phyloP scores from a whole-genome alignment of 371 early-diverging fungal genomes.

The Mucor piriformis region DNA sequence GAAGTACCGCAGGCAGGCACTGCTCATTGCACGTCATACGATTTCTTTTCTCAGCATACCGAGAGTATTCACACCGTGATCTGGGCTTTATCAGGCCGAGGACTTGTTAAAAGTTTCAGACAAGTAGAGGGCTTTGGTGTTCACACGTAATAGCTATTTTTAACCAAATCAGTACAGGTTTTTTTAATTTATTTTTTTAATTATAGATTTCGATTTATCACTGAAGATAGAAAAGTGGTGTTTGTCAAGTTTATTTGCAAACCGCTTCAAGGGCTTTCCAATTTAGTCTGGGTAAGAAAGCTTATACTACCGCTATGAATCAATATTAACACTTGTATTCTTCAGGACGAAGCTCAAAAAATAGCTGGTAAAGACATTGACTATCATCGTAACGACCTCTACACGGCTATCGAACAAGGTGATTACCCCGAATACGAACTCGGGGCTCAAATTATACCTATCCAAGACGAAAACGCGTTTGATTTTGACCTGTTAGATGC shows the following conservation, averaged over 20 bases:
- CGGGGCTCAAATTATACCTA: conserved; percentile 50
- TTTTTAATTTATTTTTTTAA: background rate
- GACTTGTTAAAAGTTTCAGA: conserved; percentile 45
- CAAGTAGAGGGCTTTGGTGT: conserved; percentile 54
- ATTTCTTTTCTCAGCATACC: conserved; percentile 52
- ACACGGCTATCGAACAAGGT: conserved; percentile 46
- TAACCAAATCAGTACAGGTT: background rate
- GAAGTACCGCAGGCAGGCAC: conserved; percentile 54
- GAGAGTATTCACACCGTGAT: conserved; percentile 51
- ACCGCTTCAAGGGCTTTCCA: conserved; percentile 49
- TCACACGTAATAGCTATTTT: conserved; percentile 26
- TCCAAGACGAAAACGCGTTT: conserved; percentile 45
- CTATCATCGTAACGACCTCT: conserved; percentile 55
- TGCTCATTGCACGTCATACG: conserved; percentile 56
- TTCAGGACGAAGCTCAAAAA: conserved; percentile 53
- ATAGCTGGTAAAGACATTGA: conserved; percentile 58
- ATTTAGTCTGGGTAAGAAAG: conserved; percentile 34
- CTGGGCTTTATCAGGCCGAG: conserved; percentile 53
- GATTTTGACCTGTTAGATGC: conserved; percentile 57
- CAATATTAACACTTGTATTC: background rate
- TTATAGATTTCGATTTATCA: conserved; percentile 46
- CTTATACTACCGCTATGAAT: background rate
- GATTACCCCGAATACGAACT: conserved; percentile 57
- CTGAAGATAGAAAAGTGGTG: conserved; percentile 37
- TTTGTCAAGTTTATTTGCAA: conserved; percentile 63